Percentiles rank a stretch among this genome's conserved stretches.
These are phyloP conservation scores for Potentilla sterilis DNA, from an alignment of 306 rosid species.

Conservation along the genomic window DNA sequence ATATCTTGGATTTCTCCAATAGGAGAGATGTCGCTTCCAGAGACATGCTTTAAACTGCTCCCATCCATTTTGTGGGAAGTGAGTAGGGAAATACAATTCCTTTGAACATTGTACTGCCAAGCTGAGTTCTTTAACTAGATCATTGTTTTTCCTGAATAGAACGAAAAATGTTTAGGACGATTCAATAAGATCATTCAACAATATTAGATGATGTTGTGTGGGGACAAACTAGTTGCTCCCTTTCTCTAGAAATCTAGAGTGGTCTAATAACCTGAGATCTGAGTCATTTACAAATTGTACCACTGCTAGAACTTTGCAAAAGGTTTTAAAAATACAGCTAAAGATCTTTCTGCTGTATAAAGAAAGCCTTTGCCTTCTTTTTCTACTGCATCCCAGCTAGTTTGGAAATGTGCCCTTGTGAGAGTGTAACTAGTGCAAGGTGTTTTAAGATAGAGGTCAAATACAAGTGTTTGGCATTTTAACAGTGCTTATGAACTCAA, in stretches of 20 bases:
- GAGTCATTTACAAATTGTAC: background rate
- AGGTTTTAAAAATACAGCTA: background rate
- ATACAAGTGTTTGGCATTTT: background rate
- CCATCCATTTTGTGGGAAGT: constrained; percentile 34
- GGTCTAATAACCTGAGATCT: background rate
- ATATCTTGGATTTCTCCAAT: constrained; percentile 36
- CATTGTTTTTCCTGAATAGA: constrained; percentile 16
- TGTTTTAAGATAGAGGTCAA: background rate
- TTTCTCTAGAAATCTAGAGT: background rate
- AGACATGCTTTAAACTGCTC: constrained; percentile 37
- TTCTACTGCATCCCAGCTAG: background rate
- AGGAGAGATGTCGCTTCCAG: constrained; percentile 33
- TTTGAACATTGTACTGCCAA: constrained; percentile 15
- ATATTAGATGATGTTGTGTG: background rate
- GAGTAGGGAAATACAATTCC: constrained; percentile 19
- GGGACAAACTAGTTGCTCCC: background rate
- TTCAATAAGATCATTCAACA: too few relatives aligned
- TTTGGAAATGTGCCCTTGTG: background rate
- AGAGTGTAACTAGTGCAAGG: background rate
- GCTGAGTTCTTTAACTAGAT: constrained; percentile 21
- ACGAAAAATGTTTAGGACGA: too few relatives aligned
- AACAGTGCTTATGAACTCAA: background rate
- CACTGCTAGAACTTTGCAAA: background rate
- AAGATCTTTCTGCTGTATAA: background rate
- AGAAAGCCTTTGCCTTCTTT: background rate